phyloP scores from a whole-genome alignment of 768 basidiomycete species.

The Pisolithus marmoratus region DNA sequence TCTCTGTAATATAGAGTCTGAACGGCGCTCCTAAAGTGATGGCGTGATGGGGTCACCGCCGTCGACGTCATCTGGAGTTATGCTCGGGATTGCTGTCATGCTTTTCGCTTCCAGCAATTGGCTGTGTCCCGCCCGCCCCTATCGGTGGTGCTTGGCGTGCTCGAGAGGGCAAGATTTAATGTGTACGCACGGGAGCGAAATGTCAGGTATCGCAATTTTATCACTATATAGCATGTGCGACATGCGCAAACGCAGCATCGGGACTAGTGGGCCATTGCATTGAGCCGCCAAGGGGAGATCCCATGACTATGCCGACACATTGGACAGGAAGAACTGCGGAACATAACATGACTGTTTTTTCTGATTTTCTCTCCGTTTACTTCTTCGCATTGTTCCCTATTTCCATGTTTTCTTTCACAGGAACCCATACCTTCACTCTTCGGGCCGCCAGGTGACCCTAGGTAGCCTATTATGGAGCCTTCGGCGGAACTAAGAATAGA shows the following conservation, averaged over 20 bases:
- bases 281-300: neutral
- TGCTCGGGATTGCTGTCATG: too few relatives aligned
- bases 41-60: neutral
- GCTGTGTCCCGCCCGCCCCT: neutral
- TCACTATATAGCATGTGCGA: neutral
- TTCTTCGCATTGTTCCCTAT: neutral
- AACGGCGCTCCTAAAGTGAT: neutral
- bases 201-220: neutral
- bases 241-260: neutral
- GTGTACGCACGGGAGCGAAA: too few relatives aligned
- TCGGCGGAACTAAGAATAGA: conserved; percentile 17
- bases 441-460: conserved; percentile 12
- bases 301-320: neutral
- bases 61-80: neutral
- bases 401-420: conserved; percentile 12
- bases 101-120: too few relatives aligned
- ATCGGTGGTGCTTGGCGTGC: neutral
- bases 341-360: neutral
- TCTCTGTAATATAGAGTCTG: neutral
- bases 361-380: neutral
- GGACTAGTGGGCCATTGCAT: neutral
- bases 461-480: conserved; percentile 18
- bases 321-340: neutral
- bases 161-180: neutral
- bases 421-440: conserved; percentile 1